Conservation (phyloP, 106 monocot genomes). For the Platanthera zijinensis region DNA sequence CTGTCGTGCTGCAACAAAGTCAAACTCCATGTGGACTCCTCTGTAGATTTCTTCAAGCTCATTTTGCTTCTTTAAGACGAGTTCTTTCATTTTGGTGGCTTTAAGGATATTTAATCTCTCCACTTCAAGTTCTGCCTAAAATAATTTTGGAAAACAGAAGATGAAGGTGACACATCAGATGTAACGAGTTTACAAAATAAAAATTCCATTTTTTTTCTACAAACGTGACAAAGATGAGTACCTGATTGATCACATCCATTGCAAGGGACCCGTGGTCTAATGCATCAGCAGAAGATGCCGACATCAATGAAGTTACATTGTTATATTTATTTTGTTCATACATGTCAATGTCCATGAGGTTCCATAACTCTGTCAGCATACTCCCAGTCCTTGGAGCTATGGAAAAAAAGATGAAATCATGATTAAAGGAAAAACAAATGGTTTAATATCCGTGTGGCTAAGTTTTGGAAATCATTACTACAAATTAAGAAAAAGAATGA, state of each 20-base stretch:
- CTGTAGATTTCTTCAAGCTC: conserved; percentile 81
- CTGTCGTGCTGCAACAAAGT: conserved; percentile 35
- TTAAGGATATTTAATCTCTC: conserved; percentile 62
- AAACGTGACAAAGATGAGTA: conserved; percentile 9
- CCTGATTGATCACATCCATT: conserved; percentile 65
- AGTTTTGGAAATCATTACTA: not conserved
- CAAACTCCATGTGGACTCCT: conserved; percentile 64
- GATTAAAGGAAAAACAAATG: not conserved
- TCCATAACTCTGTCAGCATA: conserved; percentile 78
- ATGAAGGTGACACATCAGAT: not conserved
- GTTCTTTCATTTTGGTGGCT: conserved; percentile 76
- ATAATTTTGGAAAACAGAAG: conserved; percentile 2
- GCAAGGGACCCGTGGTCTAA: conserved; percentile 48
- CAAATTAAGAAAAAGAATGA: not conserved
- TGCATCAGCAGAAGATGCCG: conserved; percentile 35
- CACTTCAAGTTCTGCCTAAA: conserved; percentile 65
- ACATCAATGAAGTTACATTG: conserved; percentile 56
- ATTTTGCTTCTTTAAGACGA: conserved; percentile 70
- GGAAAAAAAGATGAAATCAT: conserved; percentile 4
- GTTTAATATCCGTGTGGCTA: not conserved
- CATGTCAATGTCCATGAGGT: conserved; percentile 60
- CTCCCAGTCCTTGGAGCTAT: conserved; percentile 73
- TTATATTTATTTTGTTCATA: conserved; percentile 58
- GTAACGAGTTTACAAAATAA: not conserved
- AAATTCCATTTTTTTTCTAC: not conserved